Base-by-base conservation (phyloP, 495 filamentous ascomycete genomes). In the Hypomontagnella monticulosa region DNA sequence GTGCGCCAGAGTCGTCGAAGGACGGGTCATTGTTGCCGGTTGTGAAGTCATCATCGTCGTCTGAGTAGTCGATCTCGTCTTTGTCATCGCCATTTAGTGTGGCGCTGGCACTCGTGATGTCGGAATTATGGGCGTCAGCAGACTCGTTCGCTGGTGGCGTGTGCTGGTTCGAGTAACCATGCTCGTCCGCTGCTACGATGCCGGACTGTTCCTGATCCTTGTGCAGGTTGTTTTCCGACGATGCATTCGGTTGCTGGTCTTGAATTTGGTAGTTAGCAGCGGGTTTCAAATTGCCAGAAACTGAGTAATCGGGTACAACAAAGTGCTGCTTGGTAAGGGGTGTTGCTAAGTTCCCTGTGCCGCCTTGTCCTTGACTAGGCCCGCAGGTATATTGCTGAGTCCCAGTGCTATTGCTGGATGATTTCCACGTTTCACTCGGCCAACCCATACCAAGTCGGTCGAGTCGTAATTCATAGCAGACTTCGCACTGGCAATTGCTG, bases 31-130 rank as follows among this genome's bases (percentile, higher is more conserved):
- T 56, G 6, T 53, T 23, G 11, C 50, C 57, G 10, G 53, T 57
- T 4, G 40, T 27, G 14, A 63, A 63, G 18, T 57, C 70, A 37
- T 51, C 54, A 8, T 76, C 73, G 3, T 78, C 63, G 23, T 81
- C 80, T 12, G 80, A 78, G 42, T 82, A 81, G 33, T 78, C 79
- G 32, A 83, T 82, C 44, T 83, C 81, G 55, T 84, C 78, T 6
- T 73, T 41, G 14, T 72, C 71, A 10, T 74, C 72, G 37, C 79
- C 80, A 38, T 73, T 73, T 4, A 83, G 62, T 5, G 80, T 83
- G 0, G 73, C 76, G 4, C 76, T 77, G 4, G 73, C 73, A 54
- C 79, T 81, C 10, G 77, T 79, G 23, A 72, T 69, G 16, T 71
- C 67, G 15, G 70, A 72, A 12, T 65, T 58, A 43, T 50, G 52